Conservation (phyloP, 768 basidiomycete species). For the Butyriboletus loyo region DNA sequence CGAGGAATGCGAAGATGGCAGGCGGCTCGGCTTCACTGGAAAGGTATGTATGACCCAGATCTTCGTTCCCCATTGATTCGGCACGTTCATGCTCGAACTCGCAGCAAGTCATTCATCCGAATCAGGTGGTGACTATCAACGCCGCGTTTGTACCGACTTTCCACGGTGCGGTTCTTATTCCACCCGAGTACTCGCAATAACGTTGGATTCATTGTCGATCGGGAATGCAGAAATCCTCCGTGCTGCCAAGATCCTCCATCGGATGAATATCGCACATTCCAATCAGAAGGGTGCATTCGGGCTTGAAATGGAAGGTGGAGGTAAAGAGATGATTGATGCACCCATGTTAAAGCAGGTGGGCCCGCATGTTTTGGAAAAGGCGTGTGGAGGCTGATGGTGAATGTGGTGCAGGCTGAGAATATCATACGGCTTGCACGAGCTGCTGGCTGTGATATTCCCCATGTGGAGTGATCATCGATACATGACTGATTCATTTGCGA, state of each 20-base stretch:
- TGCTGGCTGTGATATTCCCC: slow-evolving; percentile 54
- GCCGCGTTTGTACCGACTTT: slow-evolving; percentile 72
- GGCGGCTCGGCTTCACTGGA: slow-evolving; percentile 84
- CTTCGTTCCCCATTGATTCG: background rate
- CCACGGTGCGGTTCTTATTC: slow-evolving; percentile 45
- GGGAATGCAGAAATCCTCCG: slow-evolving; percentile 62
- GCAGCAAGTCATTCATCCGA: slow-evolving; percentile 94
- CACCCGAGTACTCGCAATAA: background rate
- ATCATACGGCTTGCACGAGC: slow-evolving; percentile 50
- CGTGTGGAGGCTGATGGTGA: background rate
- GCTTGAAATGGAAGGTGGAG: slow-evolving; percentile 51
- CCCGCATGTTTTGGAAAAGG: background rate
- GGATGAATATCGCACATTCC: slow-evolving; percentile 58
- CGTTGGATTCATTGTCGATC: background rate
- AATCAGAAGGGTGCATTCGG: slow-evolving; percentile 67
- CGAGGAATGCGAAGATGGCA: slow-evolving; percentile 78
- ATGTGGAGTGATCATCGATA: slow-evolving; percentile 26
- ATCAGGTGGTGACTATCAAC: slow-evolving; percentile 76
- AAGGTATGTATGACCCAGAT: slow-evolving; percentile 54
- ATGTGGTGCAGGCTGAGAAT: slow-evolving; percentile 43
- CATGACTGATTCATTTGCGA: background rate
- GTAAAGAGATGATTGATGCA: slow-evolving; percentile 84
- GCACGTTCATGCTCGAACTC: background rate
- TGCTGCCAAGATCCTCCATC: slow-evolving; percentile 67
- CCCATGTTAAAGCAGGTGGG: slow-evolving; percentile 80